Percentiles rank a stretch among this genome's conserved stretches.
Conservation (phyloP, 2,329 filamentous ascomycete genomes). For the Triangularia setosa region DNA sequence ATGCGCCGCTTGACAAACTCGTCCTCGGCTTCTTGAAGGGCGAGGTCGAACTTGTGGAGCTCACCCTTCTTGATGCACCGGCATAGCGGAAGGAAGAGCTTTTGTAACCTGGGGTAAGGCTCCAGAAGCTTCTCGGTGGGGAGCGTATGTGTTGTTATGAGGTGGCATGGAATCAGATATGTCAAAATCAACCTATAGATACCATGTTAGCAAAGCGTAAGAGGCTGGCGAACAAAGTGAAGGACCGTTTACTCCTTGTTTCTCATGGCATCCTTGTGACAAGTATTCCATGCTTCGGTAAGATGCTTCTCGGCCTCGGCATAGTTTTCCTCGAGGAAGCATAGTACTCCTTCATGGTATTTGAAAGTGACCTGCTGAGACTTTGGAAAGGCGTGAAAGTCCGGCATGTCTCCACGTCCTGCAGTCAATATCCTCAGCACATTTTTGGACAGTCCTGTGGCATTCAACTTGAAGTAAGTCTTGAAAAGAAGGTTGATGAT, state of each 20-base stretch:
- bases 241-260: conserved; percentile 69
- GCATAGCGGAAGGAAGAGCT: conserved; percentile 73
- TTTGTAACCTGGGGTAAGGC: conserved; percentile 71
- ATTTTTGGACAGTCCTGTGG: conserved; percentile 83
- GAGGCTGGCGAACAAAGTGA: not conserved
- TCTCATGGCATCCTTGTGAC: conserved; percentile 64
- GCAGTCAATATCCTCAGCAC: conserved; percentile 80
- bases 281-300: conserved; percentile 75
- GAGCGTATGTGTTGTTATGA: conserved; percentile 82
- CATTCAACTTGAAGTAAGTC: conserved; percentile 95
- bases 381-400: conserved; percentile 74
- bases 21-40: conserved; percentile 77
- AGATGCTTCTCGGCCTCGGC: conserved; percentile 76
- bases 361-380: conserved; percentile 93
- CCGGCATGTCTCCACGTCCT: conserved; percentile 74
- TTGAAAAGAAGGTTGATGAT: conserved; percentile 95
- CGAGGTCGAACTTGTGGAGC: conserved; percentile 76
- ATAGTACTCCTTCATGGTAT: conserved; percentile 91
- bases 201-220: not conserved
- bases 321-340: conserved; percentile 94
- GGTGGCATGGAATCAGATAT: conserved; percentile 89
- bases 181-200: conserved; percentile 73
- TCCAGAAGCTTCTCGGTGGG: conserved; percentile 68
- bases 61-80: conserved; percentile 78
- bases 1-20: conserved; percentile 91